Base-by-base conservation (phyloP, 192 early-diverging fungal species). In the Phlyctochytrium bullatum region DNA sequence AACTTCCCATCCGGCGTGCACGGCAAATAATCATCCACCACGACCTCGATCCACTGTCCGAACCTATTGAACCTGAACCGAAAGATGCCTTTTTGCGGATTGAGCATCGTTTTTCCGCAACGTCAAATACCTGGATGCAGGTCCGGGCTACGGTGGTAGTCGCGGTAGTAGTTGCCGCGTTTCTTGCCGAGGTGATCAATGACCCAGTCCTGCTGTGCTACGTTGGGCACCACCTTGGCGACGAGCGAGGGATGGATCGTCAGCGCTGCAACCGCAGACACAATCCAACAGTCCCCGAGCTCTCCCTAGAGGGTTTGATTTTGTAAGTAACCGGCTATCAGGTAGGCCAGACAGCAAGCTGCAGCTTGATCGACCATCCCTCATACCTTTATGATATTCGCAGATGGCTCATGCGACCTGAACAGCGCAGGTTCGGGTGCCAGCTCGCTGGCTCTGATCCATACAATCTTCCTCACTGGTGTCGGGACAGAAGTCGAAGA, bases 21-120 rank as follows among this genome's bases (percentile, higher is more conserved):
- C 3, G 81, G 81, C 2, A 83, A 71, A 36, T 74, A 83, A 64
- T 81, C 79, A 60, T 83, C 81, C 14, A 83, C 72, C 33, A 83
- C 78, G 6, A 83, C 81, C 54, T 83, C 81, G 6, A 78, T 63
- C 81, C 81, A 83, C 50, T 72, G 33, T 6, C 80, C 80, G 61
- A 79, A 82, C 1, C 64, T 50, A 61, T 81, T 80, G 62, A 82
- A 82, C 29, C 80, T 25, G 71, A 82, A 82, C 0, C 73, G 47
- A 51, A 82, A 82, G 27, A 82, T 72, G 34, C 78, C 78, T 78
- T 25, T 24, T 2, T 36, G 23, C 33, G 61, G n/a, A n/a, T 23
- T 2, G 36, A 34, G 36, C n/a, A 62, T 50, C 28, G 31, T 30
- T 50, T 16, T 16, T 54, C 40, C 23, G 53, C 24, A 63, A 65